phyloP scores from a whole-genome alignment of 257 asterid genomes.

The Solanum paucissectum region DNA sequence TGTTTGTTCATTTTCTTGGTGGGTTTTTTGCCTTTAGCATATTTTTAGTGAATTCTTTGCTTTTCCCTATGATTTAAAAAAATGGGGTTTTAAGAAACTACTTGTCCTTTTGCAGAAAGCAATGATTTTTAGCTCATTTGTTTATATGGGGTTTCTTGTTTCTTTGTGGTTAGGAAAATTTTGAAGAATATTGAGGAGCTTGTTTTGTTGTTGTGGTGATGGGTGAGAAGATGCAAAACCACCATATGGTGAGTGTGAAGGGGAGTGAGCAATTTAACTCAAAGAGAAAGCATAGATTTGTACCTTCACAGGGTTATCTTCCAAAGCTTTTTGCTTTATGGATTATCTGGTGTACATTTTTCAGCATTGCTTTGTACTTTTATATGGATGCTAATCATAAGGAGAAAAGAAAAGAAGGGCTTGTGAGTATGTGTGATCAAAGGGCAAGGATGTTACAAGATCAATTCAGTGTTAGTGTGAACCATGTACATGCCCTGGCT shows the following conservation, averaged over 20 bases:
- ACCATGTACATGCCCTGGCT: conserved; percentile 95
- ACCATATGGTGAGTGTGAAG: conserved; percentile 51
- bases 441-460: conserved; percentile 97
- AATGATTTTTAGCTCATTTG: conserved; percentile 17
- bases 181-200: background rate
- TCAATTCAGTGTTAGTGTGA: conserved; percentile 85
- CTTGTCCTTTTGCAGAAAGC: conserved; percentile 10
- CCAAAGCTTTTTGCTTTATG: conserved; percentile 33
- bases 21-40: conserved; percentile 1
- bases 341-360: conserved; percentile 20
- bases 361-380: conserved; percentile 22
- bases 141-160: conserved; percentile 6
- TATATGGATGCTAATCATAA: conserved; percentile 35
- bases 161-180: conserved; percentile 1
- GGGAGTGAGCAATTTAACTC: conserved; percentile 39
- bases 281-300: conserved; percentile 33
- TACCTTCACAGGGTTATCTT: conserved; percentile 16
- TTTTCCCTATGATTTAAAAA: conserved; percentile 16
- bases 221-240: conserved; percentile 51
- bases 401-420: conserved; percentile 60
- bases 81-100: conserved; percentile 26
- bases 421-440: conserved; percentile 84
- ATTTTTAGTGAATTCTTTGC: conserved; percentile 1
- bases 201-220: conserved; percentile 10
- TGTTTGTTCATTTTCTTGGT: conserved; percentile 6